Base-by-base conservation (phyloP, 192 early-diverging fungal genomes). In the Umbelopsis vinacea region DNA sequence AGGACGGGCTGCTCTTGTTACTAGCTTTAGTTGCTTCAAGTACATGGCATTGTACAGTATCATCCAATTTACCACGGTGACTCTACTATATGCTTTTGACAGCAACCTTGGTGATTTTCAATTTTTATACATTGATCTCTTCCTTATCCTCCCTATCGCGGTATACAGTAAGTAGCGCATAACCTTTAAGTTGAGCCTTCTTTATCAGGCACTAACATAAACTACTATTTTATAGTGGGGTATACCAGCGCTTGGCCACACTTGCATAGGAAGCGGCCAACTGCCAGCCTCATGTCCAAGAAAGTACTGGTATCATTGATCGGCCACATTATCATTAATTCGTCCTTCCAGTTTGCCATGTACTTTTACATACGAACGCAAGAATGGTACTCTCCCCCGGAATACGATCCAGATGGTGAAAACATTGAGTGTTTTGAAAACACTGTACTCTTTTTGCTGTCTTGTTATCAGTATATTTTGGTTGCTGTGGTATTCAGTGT, bases 1-100 rank as follows among this genome's bases (percentile, higher is more conserved):
- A 72, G 98, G 98, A 24, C 84, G 98, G 7, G 95, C 95, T 0
- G 96, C 98, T 10, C 85, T 99, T 54, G 96, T 97, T 47, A 99
- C 98, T 9, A 94, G 91, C 73, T 99, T 99, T 79, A 93, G 91
- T 75, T 97, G 96, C 83, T 98, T 98, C 91, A 97, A 99, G 85
- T 99, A 92, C 79, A 97, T 99, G 95, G 96, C 97, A 2, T 81
- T 98, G 40, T 98, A 99, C 80, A 92, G 90, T 67, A 87, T 99
- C 57, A 97, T 99, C 73, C 98, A 99, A 75, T 98, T 96, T 74
- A 95, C 94, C 0, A 89, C 94, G 6, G 97, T 99, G 48, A 93
- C 92, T 60, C 81, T 99, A 26, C 76, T 99, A 70, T 98, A 98
- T 83, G 79, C 88, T 21, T 92, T 95, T 79, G 94, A 85, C 35